Evolutionary conservation across 441 rosid species (phyloP), one percentile per base, ranked within the genome.

Genomic region (Euphorbia corollata): DNA sequence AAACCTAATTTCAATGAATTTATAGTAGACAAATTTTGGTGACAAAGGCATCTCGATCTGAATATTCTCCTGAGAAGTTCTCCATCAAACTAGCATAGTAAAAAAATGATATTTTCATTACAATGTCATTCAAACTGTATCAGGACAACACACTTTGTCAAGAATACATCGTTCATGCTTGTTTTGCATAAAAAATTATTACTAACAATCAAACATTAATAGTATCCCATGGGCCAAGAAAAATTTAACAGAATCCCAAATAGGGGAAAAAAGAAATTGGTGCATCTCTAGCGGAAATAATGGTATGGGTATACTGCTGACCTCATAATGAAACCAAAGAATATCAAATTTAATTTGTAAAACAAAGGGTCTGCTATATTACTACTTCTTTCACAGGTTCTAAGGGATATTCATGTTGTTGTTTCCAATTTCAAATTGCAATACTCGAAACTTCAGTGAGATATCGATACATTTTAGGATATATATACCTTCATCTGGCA

Each of bases 141-240:
- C 8, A 58, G 61, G 61, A 27, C 39, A 24, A 2, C 32, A 59
- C 39, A 53, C 57, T 48, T 55, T 0, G 13, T 12, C 61, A n/a
- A 22, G 45, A 61, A 58, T 18, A 34, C 61, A 54, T 53, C 38
- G 1, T 60, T 16, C 41, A 68, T 18, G 19, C 48, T 54, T 58
- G 56, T 67, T 57, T 47, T 23, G 10, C 53, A 74, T 69, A 74
- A 73, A 75, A 75, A 69, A 68, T 73, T 69, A 72, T 68, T 71
- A 78, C 71, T 74, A 54, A 23, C 34, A 55, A 41, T 1, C 43
- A 45, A 45, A 66, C 18, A 47, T 61, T 22, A 45, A 59, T n/a
- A n/a, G n/a, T 68, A 61, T 22, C 63, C 64, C 64, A 62, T 59
- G 16, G 8, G 32, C 15, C 2, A 1, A 15, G 27, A 3, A 27